Evolutionary conservation across 108 stramenopile genomes (phyloP).

Genomic region (Heterococcus sp.): DNA sequence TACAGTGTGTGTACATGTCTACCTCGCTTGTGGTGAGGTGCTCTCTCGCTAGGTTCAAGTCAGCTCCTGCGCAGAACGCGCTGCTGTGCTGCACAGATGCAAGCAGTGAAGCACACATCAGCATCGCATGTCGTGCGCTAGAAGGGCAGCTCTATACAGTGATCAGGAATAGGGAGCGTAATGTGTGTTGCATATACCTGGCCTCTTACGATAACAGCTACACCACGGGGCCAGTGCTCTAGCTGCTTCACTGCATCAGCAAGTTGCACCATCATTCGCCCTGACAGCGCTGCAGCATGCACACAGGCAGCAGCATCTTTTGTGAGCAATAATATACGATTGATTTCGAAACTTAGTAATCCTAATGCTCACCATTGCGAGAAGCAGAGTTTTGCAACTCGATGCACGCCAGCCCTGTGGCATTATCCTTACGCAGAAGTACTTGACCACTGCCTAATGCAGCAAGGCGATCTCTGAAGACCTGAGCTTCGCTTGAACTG

Average conservation of each 20-base stretch:
- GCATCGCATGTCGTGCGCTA: too few species aligned
- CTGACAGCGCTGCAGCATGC: conserved; percentile 19
- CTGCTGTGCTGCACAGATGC: conserved; percentile 3
- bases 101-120: too few species aligned
- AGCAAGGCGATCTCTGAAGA: conserved; percentile 31
- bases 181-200: too few species aligned
- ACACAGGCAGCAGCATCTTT: background rate
- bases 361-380: conserved; percentile 22
- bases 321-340: background rate
- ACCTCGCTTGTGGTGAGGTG: conserved; percentile 29
- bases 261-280: conserved; percentile 33
- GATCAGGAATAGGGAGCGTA: too few species aligned
- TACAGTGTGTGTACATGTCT: too few species aligned
- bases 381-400: conserved; percentile 14
- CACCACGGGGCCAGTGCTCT: conserved; percentile 33
- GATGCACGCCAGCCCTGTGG: conserved; percentile 20
- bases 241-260: conserved; percentile 8
- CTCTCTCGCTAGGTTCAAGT: conserved; percentile 30
- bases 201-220: conserved; percentile 6
- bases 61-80: conserved; percentile 39
- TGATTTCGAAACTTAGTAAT: background rate
- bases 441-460: conserved; percentile 16
- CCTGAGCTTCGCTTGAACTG: background rate
- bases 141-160: too few species aligned
- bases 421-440: background rate